phyloP scores from a whole-genome alignment of 148 eudicot species.

The Rhododendron griersonianum region DNA sequence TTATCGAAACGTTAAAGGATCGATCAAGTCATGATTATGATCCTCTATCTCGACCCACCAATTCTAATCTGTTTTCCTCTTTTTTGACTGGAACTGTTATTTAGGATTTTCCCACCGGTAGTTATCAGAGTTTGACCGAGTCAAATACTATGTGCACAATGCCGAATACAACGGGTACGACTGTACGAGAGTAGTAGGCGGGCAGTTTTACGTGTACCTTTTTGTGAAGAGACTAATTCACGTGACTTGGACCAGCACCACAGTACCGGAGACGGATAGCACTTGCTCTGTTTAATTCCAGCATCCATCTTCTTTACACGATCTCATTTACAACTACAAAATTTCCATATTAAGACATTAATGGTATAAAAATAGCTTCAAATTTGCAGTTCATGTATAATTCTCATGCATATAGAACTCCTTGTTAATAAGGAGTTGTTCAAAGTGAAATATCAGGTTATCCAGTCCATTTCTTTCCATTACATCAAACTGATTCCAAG shows the following conservation, averaged over 20 bases:
- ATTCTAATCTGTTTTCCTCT: neutral
- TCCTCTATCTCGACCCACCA: neutral
- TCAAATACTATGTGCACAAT: neutral
- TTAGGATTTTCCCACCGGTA: neutral
- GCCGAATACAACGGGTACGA: neutral
- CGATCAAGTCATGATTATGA: neutral
- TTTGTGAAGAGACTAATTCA: neutral
- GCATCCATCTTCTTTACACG: neutral
- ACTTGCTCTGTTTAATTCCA: neutral
- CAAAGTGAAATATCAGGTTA: neutral
- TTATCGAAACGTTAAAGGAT: neutral
- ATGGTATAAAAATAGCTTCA: neutral
- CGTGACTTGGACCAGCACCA: neutral
- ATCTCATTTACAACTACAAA: neutral
- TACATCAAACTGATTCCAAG: neutral
- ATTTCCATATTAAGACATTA: neutral
- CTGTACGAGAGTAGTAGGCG: neutral
- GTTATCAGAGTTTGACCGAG: neutral
- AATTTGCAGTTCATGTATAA: neutral
- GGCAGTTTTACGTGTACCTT: neutral
- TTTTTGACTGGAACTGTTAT: constrained; percentile 1
- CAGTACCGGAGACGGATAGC: neutral
- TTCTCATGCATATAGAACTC: neutral
- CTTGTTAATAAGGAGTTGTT: neutral
- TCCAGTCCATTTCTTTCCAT: neutral